Evolutionary conservation across 1,284 basidiomycete genomes (phyloP).

Genomic region (Naganishia sp.): DNA sequence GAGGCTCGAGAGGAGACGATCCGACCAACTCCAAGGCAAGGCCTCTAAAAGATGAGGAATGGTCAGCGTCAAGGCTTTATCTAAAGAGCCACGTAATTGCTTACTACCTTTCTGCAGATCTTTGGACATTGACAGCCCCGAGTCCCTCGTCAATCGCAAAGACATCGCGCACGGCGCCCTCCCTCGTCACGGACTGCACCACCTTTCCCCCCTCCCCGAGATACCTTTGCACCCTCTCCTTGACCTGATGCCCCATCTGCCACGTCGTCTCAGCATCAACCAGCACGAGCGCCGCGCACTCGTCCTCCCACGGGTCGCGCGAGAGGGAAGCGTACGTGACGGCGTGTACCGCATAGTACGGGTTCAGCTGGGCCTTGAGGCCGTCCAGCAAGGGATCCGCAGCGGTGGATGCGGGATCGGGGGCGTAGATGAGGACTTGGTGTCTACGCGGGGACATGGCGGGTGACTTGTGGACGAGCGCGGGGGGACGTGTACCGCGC

Average conservation of each 20-base stretch:
- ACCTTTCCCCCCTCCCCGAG: slow-evolving; percentile 57
- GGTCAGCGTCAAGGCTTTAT: no score
- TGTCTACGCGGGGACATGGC: slow-evolving; percentile 5
- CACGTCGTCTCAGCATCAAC: slow-evolving; percentile 61
- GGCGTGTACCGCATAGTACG: slow-evolving; percentile 75
- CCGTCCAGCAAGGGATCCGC: background rate
- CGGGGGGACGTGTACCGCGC: no score
- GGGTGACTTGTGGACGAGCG: background rate
- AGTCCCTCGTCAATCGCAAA: no score
- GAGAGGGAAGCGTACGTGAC: slow-evolving; percentile 63
- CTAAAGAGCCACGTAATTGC: no score
- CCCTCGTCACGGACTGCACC: slow-evolving; percentile 68
- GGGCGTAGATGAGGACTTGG: slow-evolving; percentile 27
- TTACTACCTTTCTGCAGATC: background rate
- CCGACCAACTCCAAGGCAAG: background rate
- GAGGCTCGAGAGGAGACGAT: background rate
- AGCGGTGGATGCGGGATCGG: background rate
- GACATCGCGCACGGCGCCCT: slow-evolving; percentile 52
- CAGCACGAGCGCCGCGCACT: slow-evolving; percentile 75
- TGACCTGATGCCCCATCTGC: slow-evolving; percentile 46
- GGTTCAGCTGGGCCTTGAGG: slow-evolving; percentile 59
- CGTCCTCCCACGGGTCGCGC: slow-evolving; percentile 71
- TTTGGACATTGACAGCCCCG: background rate
- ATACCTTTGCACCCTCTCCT: slow-evolving; percentile 3
- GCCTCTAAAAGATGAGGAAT: slow-evolving; percentile 20